Evolutionary conservation across 805 yeast genomes (phyloP), one percentile per base, ranked within the genome.

Genomic region (Yamadazyma nakazawae): DNA sequence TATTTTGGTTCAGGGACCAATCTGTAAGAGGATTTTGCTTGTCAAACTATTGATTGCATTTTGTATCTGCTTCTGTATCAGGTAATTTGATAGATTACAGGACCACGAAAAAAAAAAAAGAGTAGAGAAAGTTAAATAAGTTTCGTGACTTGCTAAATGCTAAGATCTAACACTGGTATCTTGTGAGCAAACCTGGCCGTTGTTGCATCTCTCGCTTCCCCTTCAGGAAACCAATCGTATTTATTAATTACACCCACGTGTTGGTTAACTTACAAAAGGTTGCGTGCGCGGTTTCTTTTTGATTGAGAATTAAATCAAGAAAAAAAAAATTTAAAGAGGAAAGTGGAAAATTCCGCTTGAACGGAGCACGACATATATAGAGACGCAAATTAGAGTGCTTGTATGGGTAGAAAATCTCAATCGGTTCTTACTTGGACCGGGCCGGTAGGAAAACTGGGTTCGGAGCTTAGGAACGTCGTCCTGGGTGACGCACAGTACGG

Each of bases 181-280:
- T 16, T 37, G 39, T 24, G 30, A 37, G 37, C 12, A 18, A 37
- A 21, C 39, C 39, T 24, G 30, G 30, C 30, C 32, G n/a, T 28
- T 6, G 30, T 37, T 37, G 39, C 30, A 37, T 37, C 39, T n/a
- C 24, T 37, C 17, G 35, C 43, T 36, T 19, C 36, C 37, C 14
- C 13, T 31, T 28, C 12, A n/a, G 43, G 43, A 32, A 40, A 32
- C 16, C 12, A 19, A 26, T 40, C 38, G 43, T 32, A 40, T 40
- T 40, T 16, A 40, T 38, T 38, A 40, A 40, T 40, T 40, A 24
- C 37, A 25, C 45, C 45, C 45, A 42, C 45, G 45, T 42, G 45
- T 38, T 21, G 34, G 34, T 16, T 8, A n/a, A n/a, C 28, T 37
- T 14, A 30, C 9, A 9, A 12, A 28, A 13, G 11, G 7, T 8